A percentile compares a stretch with the other conserved stretches of the same genome.
phyloP scores from a whole-genome alignment of 805 yeast genomes.

The Wickerhamomyces silvicola region DNA sequence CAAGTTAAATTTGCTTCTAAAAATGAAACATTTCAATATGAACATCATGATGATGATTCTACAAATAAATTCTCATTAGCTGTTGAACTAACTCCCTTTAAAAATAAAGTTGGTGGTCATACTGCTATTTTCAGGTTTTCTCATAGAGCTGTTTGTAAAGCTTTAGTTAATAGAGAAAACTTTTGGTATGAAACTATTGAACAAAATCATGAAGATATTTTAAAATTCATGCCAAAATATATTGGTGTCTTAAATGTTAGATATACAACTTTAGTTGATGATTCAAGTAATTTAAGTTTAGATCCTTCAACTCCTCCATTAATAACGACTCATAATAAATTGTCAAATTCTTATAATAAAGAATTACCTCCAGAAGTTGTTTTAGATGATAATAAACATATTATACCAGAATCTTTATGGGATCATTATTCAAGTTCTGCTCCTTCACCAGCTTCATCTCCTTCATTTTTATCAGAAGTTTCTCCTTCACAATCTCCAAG shows the following conservation, averaged over 20 bases:
- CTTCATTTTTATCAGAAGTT: constrained; percentile 28
- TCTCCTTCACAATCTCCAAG: constrained; percentile 20
- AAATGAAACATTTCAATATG: constrained; percentile 6
- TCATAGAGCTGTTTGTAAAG: constrained; percentile 89
- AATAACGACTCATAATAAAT: constrained; percentile 6
- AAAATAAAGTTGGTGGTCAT: constrained; percentile 96
- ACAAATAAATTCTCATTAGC: constrained; percentile 54
- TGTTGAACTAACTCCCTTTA: constrained; percentile 86
- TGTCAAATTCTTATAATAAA: constrained; percentile 19
- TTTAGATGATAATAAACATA: constrained; percentile 85
- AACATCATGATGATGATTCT: constrained; percentile 4
- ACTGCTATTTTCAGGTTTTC: constrained; percentile 93
- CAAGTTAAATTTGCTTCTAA: constrained; percentile 10
- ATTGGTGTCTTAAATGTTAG: constrained; percentile 93
- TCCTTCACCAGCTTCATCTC: constrained; percentile 35
- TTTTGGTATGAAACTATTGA: constrained; percentile 89
- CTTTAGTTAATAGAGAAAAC: constrained; percentile 84
- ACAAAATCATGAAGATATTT: constrained; percentile 62
- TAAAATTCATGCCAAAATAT: constrained; percentile 86
- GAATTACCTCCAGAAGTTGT: constrained; percentile 71
- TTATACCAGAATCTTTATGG: constrained; percentile 78
- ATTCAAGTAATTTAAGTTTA: constrained; percentile 11
- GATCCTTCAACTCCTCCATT: constrained; percentile 12
- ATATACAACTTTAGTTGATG: constrained; percentile 36
- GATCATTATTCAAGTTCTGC: constrained; percentile 45